A percentile compares a stretch with the other conserved stretches of the same genome.
Conservation (phyloP, 352 stramenopile genomes). For the Phytophthora citricola region DNA sequence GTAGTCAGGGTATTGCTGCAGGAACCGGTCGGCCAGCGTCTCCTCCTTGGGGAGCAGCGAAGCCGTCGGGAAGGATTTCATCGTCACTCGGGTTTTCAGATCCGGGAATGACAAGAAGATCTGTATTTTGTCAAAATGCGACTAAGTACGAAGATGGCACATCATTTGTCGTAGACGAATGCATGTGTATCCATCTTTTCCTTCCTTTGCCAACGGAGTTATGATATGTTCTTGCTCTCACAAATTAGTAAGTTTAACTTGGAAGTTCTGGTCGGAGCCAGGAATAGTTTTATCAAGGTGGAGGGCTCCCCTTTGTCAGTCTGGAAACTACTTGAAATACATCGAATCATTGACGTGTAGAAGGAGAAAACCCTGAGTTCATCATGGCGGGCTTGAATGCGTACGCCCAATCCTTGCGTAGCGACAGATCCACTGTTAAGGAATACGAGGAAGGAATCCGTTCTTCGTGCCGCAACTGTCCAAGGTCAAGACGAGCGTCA, state of each 20-base stretch:
- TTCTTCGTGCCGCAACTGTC: constrained; percentile 70
- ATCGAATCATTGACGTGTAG: neutral
- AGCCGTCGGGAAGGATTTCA: constrained; percentile 70
- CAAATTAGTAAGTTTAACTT: neutral
- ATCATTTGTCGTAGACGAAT: neutral
- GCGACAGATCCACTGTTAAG: constrained; percentile 33
- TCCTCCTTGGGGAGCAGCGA: constrained; percentile 92
- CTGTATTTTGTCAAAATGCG: neutral
- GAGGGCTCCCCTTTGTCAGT: neutral
- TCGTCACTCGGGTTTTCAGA: constrained; percentile 7
- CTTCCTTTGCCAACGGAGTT: no score
- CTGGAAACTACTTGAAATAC: neutral
- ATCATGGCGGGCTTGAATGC: constrained; percentile 49
- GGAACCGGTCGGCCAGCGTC: constrained; percentile 85
- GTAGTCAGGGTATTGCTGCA: constrained; percentile 81
- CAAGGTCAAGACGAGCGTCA: constrained; percentile 74
- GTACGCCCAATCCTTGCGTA: constrained; percentile 49
- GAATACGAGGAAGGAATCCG: constrained; percentile 47
- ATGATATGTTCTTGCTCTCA: no score
- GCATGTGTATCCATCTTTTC: no score
- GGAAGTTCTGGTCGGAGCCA: constrained; percentile 1
- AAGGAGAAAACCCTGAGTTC: neutral
- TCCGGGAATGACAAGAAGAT: neutral
- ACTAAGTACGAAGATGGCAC: neutral
- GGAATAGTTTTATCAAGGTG: neutral